Percentiles rank a stretch among this genome's conserved stretches.
Conservation (phyloP, 441 rosid species). For the Pelargonium citronellum region DNA sequence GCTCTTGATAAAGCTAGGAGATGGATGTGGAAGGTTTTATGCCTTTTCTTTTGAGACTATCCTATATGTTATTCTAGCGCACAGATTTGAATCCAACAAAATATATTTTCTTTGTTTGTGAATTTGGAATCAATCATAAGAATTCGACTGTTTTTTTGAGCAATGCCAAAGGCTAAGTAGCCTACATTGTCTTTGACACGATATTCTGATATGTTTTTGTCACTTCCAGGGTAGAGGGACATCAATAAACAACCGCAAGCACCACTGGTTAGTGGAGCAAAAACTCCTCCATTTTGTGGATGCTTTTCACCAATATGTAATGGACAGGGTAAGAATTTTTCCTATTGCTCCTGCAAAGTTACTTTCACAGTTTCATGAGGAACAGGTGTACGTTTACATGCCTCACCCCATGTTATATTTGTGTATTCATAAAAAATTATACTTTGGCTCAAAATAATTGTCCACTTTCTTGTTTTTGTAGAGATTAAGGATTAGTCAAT, state of each 20-base stretch:
- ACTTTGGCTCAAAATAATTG: too few species aligned
- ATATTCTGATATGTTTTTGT: constrained; percentile 17
- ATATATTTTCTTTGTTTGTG: neutral
- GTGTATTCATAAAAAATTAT: neutral
- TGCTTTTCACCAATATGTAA: constrained; percentile 96
- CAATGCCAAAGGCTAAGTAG: neutral
- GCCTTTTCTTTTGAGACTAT: neutral
- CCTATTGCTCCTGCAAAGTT: neutral
- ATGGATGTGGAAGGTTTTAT: constrained; percentile 94
- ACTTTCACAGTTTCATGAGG: neutral
- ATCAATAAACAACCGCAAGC: constrained; percentile 50
- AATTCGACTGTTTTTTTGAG: neutral
- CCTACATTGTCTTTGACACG: neutral
- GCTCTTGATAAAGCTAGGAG: constrained; percentile 88
- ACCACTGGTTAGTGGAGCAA: constrained; percentile 90
- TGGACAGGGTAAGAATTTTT: constrained; percentile 80
- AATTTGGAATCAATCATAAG: neutral
- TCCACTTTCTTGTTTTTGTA: too few species aligned
- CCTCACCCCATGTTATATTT: neutral
- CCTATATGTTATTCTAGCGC: neutral
- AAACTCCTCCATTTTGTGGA: constrained; percentile 97
- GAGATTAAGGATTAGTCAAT: too few species aligned
- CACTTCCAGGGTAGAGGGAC: constrained; percentile 59
- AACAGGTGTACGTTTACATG: neutral
- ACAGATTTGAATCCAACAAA: neutral